Base-by-base conservation (phyloP, 345 rosid species). In the Cardamine resedifolia region DNA sequence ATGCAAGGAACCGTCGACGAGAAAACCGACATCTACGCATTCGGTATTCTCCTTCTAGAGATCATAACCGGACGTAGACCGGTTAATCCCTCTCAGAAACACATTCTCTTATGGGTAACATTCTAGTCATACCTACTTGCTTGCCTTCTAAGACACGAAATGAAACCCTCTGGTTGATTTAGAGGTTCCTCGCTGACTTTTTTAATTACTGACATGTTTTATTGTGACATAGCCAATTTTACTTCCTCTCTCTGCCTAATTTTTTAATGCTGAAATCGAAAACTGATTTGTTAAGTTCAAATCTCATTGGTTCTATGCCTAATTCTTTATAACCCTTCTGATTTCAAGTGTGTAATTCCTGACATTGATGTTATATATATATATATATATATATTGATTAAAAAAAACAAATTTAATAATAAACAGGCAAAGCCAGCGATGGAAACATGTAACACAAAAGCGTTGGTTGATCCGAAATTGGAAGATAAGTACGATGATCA, bases 1-100 rank as follows among this genome's bases (percentile, higher is more conserved):
- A 84, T 94, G 97, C 87, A 94, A 48, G 98, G 98, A 65, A 84
- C 90, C 12, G 93, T 94, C 3, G 97, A 91, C 74, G 97, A 94
- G 80, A 94, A 94, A 77, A 94, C 88, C 19, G 98, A 94, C 66
- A 96, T 94, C 21, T 91, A 83, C 60, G 87, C 98, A 6, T 94
- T 94, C 23, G 96, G 97, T 16, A 83, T 91, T 70, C 92, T 94
- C 50, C 91, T 94, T 16, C 58, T 94, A 49, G 98, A 91, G 87
- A 89, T 94, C 72, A 65, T 89, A 31, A 85, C 93, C 1, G 97
- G 97, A 26, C 70, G 93, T 24, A 83, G 79, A 77, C 97, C 96
- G 7, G 91, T 94, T 6, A 86, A 91, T 77, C 85, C 91, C 4
- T 85, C 90, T 0, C 82, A 85, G 71, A 89, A 83, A 78, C 92